These are phyloP conservation scores for Chenopodium berlandieri DNA, from an alignment of 148 eudicot species.

Conservation along the genomic window DNA sequence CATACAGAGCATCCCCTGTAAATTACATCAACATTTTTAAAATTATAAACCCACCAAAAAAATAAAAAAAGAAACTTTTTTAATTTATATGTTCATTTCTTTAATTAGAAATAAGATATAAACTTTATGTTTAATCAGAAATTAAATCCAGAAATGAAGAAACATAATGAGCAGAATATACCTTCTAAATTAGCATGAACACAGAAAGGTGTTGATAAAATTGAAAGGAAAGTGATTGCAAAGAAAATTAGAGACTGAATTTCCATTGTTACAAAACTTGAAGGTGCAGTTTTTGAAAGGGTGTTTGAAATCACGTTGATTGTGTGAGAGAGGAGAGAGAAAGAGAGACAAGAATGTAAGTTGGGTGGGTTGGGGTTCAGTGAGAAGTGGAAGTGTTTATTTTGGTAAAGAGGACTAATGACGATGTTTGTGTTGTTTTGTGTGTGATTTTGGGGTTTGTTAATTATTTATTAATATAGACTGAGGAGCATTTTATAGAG, in stretches of 20 bases:
- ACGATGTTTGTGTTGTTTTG: background rate
- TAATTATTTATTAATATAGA: background rate
- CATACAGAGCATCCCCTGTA: slow-evolving; percentile 74
- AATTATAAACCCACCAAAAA: background rate
- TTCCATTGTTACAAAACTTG: background rate
- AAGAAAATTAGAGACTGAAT: slow-evolving; percentile 4
- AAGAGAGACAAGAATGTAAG: slow-evolving; percentile 9
- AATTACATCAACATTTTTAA: too few species aligned
- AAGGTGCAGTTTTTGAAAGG: background rate
- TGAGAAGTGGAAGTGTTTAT: background rate
- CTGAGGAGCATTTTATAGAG: slow-evolving; percentile 19
- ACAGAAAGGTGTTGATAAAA: slow-evolving; percentile 2
- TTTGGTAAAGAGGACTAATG: too few species aligned
- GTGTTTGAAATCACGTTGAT: slow-evolving; percentile 1
- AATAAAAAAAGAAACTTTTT: background rate
- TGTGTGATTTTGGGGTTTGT: background rate
- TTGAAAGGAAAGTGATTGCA: slow-evolving; percentile 25
- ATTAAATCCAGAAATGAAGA: background rate
- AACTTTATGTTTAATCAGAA: background rate
- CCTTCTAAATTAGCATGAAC: slow-evolving; percentile 52
- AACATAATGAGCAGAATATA: background rate
- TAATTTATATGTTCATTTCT: background rate
- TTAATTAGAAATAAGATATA: background rate
- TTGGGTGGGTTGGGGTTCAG: background rate
- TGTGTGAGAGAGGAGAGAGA: slow-evolving; percentile 16